Conservation (phyloP, 2,329 filamentous ascomycete species). For the Talaromyces sp. region DNA sequence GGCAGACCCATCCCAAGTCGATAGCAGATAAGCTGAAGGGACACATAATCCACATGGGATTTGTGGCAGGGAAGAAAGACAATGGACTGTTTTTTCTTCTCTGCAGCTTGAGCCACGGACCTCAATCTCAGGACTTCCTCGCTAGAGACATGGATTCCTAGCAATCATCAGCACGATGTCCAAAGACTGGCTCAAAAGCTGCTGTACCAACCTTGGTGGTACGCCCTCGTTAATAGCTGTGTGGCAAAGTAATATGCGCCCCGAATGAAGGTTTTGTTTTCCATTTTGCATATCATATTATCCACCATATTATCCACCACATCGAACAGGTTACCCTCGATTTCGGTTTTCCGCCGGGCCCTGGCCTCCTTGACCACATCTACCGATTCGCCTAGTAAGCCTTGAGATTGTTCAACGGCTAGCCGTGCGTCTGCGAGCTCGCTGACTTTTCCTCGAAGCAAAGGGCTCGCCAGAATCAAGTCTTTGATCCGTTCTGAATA, state of each 20-base stretch:
- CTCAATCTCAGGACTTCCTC: slow-evolving; percentile 83
- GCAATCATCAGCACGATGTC: slow-evolving; percentile 6
- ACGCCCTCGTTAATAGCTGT: slow-evolving; percentile 84
- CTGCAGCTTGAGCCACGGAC: slow-evolving; percentile 75
- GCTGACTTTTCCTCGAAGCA: slow-evolving; percentile 69
- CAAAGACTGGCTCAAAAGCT: not conserved
- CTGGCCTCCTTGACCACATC: slow-evolving; percentile 27
- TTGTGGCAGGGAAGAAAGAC: slow-evolving; percentile 93
- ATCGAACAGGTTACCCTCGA: slow-evolving; percentile 70
- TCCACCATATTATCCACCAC: slow-evolving; percentile 84
- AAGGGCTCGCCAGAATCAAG: slow-evolving; percentile 67
- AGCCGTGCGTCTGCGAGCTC: slow-evolving; percentile 73
- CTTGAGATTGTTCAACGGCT: slow-evolving; percentile 70
- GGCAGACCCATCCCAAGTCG: slow-evolving; percentile 83
- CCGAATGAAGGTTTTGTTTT: slow-evolving; percentile 87
- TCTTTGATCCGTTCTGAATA: slow-evolving; percentile 88
- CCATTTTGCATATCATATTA: slow-evolving; percentile 98
- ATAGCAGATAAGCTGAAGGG: slow-evolving; percentile 92
- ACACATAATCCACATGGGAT: slow-evolving; percentile 95
- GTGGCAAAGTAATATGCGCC: slow-evolving; percentile 86
- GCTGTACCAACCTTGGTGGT: slow-evolving; percentile 68
- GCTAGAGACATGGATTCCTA: slow-evolving; percentile 84
- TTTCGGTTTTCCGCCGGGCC: slow-evolving; percentile 45
- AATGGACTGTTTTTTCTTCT: slow-evolving; percentile 86
- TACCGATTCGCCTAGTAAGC: slow-evolving; percentile 51